Percentiles rank a stretch among this genome's conserved stretches.
Evolutionary conservation across 345 rosid genomes (phyloP).

Genomic region (Eucalyptus virginea): DNA sequence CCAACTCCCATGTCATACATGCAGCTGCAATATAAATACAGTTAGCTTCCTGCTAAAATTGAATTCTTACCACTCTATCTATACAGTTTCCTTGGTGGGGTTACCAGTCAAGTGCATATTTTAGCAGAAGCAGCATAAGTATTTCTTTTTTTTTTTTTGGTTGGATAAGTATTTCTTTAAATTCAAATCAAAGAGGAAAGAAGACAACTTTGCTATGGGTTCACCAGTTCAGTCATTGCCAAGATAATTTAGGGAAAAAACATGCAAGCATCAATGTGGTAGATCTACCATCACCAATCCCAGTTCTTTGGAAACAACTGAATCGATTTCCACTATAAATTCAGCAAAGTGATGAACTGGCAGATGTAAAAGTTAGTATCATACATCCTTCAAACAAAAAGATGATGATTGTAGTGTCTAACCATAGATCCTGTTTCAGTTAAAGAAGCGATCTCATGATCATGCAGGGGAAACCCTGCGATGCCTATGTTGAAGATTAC

Average conservation of each 20-base stretch:
- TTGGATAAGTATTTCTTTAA: neutral
- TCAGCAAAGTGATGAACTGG: neutral
- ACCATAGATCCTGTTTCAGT: neutral
- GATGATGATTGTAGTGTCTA: neutral
- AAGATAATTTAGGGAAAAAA: neutral
- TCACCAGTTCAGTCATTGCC: neutral
- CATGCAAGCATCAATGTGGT: neutral
- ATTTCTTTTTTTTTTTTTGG: too few species aligned
- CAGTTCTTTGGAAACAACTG: neutral
- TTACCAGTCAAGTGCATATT: neutral
- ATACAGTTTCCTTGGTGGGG: neutral
- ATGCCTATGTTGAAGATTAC: neutral
- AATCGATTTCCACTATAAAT: neutral
- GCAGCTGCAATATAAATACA: conserved; percentile 60
- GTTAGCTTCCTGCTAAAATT: neutral
- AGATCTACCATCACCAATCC: neutral
- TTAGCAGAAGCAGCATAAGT: neutral
- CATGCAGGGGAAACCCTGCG: neutral
- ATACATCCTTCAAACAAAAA: neutral
- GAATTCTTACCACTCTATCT: neutral
- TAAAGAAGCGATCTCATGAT: neutral
- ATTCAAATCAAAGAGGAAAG: neutral
- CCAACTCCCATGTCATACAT: conserved; percentile 98
- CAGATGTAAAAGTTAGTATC: neutral
- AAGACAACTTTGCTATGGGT: neutral